Evolutionary conservation across 352 stramenopile genomes (phyloP).

Genomic region (Phytophthora litchii): DNA sequence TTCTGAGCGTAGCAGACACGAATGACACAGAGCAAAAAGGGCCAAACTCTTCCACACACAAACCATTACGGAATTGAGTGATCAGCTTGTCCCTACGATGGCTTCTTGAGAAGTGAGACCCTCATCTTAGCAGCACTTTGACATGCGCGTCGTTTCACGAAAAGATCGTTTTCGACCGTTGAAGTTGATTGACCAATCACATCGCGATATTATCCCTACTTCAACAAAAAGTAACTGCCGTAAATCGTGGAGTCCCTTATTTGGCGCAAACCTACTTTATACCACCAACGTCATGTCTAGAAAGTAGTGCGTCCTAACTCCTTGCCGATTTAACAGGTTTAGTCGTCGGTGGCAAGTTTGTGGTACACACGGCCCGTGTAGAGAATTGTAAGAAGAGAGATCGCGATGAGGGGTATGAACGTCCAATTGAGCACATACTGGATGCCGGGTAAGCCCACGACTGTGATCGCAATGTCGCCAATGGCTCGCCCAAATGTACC

Average conservation of each 20-base stretch:
- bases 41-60: constrained; percentile 5
- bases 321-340: constrained; percentile 7
- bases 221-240: no score
- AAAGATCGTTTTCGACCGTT: constrained; percentile 3
- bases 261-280: constrained; percentile 6
- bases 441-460: constrained; percentile 80
- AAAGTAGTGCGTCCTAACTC: constrained; percentile 11
- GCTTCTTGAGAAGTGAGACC: constrained; percentile 17
- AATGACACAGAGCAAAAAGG: constrained; percentile 14
- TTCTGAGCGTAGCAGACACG: not conserved
- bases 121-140: not conserved
- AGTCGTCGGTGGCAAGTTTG: constrained; percentile 68
- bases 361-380: constrained; percentile 77
- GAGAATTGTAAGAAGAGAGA: constrained; percentile 62
- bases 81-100: not conserved
- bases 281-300: constrained; percentile 2
- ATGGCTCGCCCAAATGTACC: constrained; percentile 90
- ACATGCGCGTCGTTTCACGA: constrained; percentile 26
- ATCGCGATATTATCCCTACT: not conserved
- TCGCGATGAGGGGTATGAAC: constrained; percentile 68
- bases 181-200: constrained; percentile 6
- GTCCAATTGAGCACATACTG: constrained; percentile 88
- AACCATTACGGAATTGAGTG: constrained; percentile 1
- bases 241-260: not conserved
- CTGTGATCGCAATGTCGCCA: constrained; percentile 86